Conservation (phyloP, 179 eudicot genomes). For the Actinidia arguta region DNA sequence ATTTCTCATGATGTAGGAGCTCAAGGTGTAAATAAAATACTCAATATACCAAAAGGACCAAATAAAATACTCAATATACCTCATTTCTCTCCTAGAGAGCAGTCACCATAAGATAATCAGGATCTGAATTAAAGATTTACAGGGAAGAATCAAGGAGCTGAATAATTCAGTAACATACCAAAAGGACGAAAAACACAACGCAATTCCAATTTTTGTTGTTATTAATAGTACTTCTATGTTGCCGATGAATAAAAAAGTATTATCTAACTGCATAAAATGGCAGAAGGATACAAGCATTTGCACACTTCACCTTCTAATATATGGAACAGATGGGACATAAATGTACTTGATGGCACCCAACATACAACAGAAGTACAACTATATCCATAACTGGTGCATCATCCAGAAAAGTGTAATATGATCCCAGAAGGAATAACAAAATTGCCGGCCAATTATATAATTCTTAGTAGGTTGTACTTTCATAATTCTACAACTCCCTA, state of each 20-base stretch:
- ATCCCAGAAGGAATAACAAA: conserved; percentile 81
- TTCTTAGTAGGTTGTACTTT: conserved; percentile 4
- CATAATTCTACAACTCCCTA: not conserved
- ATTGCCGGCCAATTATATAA: conserved; percentile 51
- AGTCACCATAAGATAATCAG: not conserved
- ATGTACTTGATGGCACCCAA: conserved; percentile 94
- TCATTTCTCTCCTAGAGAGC: not conserved
- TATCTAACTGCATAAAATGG: too few relatives aligned
- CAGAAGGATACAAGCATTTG: not conserved
- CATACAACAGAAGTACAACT: conserved; percentile 77
- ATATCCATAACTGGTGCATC: conserved; percentile 82
- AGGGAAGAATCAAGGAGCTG: not conserved
- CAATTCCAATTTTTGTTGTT: too few relatives aligned
- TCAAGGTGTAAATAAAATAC: not conserved
- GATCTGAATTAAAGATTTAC: conserved; percentile 2
- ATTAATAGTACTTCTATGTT: too few relatives aligned
- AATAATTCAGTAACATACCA: not conserved
- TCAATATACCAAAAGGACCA: not conserved
- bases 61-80: not conserved
- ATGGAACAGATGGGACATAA: not conserved
- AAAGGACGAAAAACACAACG: not conserved
- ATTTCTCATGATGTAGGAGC: not conserved
- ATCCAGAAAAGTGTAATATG: conserved; percentile 87
- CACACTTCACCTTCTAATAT: not conserved
- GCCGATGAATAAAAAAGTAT: too few relatives aligned